Evolutionary conservation across 73 alveolate species (phyloP), one percentile per base, ranked within the genome.

Genomic region (Urostyla sp.): DNA sequence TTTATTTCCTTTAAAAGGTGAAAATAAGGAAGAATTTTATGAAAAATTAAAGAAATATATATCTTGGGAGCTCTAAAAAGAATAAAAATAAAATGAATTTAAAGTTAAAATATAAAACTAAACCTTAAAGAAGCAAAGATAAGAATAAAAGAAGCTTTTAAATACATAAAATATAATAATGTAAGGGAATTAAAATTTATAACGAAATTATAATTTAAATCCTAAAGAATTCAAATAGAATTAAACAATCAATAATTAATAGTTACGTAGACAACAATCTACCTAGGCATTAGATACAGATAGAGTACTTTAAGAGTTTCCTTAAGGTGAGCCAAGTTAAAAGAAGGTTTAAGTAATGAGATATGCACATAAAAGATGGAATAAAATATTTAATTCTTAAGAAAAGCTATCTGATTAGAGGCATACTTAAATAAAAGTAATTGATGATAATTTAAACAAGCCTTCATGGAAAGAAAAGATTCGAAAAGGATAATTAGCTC

Each of bases 351-450:
- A 7, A 8, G 60, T 63, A 11, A 60, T 43, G 36, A 38, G 44
- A 38, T 43, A 57, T 6, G 79, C 79, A 24, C 44, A n/a, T 63
- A 5, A 40, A 38, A 63, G 79, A 63, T 63, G 79, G 79, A 63
- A 34, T 34, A 37, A 63, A 38, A 21, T 40, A 10, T 63, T 63
- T 38, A 4, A 63, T 20, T 43, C 15, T 21, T 7, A 35, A 21
- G 24, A 40, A 15, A 38, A 63, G 1, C 43, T 38, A 1, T 57
- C 37, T n/a, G 7, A 16, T 4, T 5, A 11, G 5, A 63, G 79
- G 44, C 5, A 21, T 2, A 40, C 27, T 40, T 10, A 7, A 3
- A 18, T 63, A 2, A 63, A 63, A 40, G 79, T 63, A 21, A 63
- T 63, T 10, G 36, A 40, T 24, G 79, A 63, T 23, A 13, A 28